Conservation (phyloP, 495 filamentous ascomycete species). For the Cercophora scortea region DNA sequence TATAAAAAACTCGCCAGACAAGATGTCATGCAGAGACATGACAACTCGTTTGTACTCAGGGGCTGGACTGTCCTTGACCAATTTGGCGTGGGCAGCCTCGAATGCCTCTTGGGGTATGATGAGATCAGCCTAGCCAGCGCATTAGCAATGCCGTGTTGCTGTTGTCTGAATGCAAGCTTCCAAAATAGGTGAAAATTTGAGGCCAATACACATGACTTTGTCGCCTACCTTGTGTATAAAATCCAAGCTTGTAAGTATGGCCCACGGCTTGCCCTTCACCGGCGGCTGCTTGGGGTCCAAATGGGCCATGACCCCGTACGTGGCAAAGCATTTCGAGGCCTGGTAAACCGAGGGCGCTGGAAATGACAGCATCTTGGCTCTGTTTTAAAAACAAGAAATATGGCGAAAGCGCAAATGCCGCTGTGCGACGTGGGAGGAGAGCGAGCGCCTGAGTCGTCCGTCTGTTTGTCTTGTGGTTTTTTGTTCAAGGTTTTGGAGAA, state of each 20-base stretch:
- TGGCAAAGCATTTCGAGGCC: conserved; percentile 67
- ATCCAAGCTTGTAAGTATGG: conserved; percentile 55
- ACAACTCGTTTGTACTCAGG: conserved; percentile 61
- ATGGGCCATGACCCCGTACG: conserved; percentile 55
- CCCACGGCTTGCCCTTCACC: conserved; percentile 65
- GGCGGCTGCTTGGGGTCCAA: conserved; percentile 65
- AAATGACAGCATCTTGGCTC: conserved; percentile 27
- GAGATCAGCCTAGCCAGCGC: conserved; percentile 53
- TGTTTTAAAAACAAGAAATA: no score
- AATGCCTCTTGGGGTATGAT: conserved; percentile 64
- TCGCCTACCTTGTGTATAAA: conserved; percentile 66
- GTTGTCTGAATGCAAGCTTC: neutral
- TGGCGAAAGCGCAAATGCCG: no score
- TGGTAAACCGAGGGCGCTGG: conserved; percentile 45
- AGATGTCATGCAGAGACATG: conserved; percentile 62
- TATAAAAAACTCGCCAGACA: conserved; percentile 77
- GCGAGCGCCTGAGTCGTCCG: no score
- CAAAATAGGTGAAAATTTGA: no score
- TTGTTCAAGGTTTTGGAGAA: no score
- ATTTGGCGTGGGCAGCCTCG: conserved; percentile 45
- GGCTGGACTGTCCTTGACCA: conserved; percentile 31
- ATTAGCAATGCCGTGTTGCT: conserved; percentile 1
- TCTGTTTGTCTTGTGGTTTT: no score
- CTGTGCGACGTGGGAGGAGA: no score
- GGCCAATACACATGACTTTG: no score